Percentiles rank a stretch among this genome's conserved stretches.
phyloP scores from a whole-genome alignment of 2,329 filamentous ascomycete genomes.

The Penicillium olsonii region DNA sequence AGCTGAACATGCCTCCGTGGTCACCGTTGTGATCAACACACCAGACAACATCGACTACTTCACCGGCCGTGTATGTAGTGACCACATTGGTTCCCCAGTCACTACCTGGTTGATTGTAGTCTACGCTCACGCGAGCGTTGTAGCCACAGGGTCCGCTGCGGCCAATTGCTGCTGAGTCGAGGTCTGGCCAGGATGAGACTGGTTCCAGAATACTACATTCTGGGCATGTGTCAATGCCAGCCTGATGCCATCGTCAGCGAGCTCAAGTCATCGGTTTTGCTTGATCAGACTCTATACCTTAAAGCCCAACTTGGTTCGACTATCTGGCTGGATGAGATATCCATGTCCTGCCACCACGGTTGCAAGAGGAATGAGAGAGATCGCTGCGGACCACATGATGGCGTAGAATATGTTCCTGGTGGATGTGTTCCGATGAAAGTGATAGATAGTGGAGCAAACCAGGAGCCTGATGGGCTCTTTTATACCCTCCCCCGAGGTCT shows the following conservation, averaged over 20 bases:
- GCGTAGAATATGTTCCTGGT: neutral
- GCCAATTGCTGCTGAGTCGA: conserved; percentile 49
- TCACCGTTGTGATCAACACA: conserved; percentile 60
- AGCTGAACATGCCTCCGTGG: conserved; percentile 59
- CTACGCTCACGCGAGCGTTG: conserved; percentile 55
- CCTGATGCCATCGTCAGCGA: conserved; percentile 30
- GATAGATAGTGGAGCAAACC: too few relatives aligned
- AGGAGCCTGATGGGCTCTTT: too few relatives aligned
- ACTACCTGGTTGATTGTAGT: conserved; percentile 53
- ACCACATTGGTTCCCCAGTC: conserved; percentile 50
- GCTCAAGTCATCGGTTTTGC: neutral
- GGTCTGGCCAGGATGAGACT: conserved; percentile 53
- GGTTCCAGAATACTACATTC: conserved; percentile 59
- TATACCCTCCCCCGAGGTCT: too few relatives aligned
- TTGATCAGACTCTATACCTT: conserved; percentile 37
- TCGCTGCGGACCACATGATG: neutral
- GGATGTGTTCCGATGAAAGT: too few relatives aligned
- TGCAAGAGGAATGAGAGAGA: conserved; percentile 6
- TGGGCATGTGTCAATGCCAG: conserved; percentile 53
- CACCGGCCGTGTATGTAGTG: conserved; percentile 48
- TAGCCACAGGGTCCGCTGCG: conserved; percentile 56
- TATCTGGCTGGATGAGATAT: conserved; percentile 48
- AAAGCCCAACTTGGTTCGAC: conserved; percentile 48
- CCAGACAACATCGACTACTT: conserved; percentile 55
- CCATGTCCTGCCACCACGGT: conserved; percentile 44